Evolutionary conservation across 73 alveolate species (phyloP), one percentile per base, ranked within the genome.

Genomic region (Paraurostyla sp.): DNA sequence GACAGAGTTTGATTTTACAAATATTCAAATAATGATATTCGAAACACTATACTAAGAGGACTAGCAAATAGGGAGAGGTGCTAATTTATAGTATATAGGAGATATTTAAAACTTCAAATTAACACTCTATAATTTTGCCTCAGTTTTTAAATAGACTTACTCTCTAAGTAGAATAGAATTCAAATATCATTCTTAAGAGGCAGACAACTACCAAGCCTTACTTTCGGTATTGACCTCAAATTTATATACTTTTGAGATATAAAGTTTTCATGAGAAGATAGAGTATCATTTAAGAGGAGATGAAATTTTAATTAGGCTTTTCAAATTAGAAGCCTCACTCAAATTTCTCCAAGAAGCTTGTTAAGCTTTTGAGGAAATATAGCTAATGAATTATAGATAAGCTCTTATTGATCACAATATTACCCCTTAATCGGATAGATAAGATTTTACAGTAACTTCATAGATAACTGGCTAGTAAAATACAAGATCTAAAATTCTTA

Each of bases 1-100:
- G 71, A 73, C 87, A 7, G 87, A 73, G 36, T 23, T 73, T 13
- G 71, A 73, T n/a, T 73, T 73, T 27, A 50, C 41, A 1, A 73
- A 20, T 33, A 3, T 73, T 16, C 42, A 73, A 25, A 73, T 73
- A 25, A 16, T 48, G 68, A 73, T 73, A 2, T 16, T 43, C n/a
- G 87, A 73, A 18, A 35, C 18, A 45, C 7, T 32, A 45, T 25
- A 23, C 11, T 22, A 7, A 65, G 23, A 27, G 78, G 22, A 27
- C 78, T 7, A 60, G 9, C 43, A 60, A 60, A 16, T 60, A 23
- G 50, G 78, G 78, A 60, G 4, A 60, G 32, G 78, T 2, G 15
- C 32, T 15, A 62, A 36, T 23, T 69, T 69, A 23, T 18, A 11
- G 18, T 73, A 45, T 73, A 30, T 73, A 73, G 87, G 73, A 1